Base-by-base conservation (phyloP, 2,329 filamentous ascomycete species). In the Dactylellina sp. region DNA sequence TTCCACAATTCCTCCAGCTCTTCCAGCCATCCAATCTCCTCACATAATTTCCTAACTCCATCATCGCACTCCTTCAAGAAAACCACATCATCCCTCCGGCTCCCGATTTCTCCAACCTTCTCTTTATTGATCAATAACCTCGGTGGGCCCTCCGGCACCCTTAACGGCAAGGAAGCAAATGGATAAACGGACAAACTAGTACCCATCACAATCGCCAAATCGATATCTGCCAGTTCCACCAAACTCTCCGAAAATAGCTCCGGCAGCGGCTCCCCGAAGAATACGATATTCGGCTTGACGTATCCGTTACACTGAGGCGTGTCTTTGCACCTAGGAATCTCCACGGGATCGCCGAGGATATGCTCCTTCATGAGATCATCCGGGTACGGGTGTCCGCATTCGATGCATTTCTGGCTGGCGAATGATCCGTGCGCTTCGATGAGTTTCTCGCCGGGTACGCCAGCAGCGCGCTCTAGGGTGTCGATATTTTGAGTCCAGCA, bases 401-500 rank as follows among this genome's bases (percentile, higher is more conserved):
- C 92, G 78, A 98, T 93, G 81, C 95, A 99, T 76, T 89, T 87
- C 82, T 98, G 94, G 0, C 87, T 88, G 20, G 94, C 94, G 80
- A 98, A 99, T 80, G 92, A 97, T 49, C 95, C 95, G 81, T 99
- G 95, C 0, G 95, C 95, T 82, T 98, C 94, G 32, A 99, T 85
- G 55, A 99, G 93, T 81, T 87, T 89, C 1, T 94, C 88, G 0
- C 84, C 85, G 0, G 93, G 91, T 0, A 99, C 89, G 24, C 95
- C 95, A 11, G 94, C 95, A 77, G 87, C 86, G 20, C 93, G 88
- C 82, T 99, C 95, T 11, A 99, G 85, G 79, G 77, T 78, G 75
- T 99, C 95, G 77, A 99, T 98, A 79, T 99, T 99, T 80, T 99
- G 95, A 0, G 95, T 97, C 81, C 98, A 99, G 60, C 95, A 87